Conservation (phyloP, 208 protist genomes). For the Trypanosoma theileri region DNA sequence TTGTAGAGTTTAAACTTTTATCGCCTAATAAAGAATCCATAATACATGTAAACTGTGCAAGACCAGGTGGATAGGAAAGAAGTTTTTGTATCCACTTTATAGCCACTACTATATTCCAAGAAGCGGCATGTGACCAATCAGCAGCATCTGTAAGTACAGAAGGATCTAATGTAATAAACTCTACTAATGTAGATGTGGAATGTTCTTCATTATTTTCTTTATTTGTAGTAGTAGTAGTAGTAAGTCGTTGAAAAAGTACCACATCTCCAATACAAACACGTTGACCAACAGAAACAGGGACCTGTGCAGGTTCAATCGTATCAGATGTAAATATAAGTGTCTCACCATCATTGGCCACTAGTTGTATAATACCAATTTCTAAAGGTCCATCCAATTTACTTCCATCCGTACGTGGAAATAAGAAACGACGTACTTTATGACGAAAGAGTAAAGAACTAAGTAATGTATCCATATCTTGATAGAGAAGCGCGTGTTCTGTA, state of each 20-base stretch:
- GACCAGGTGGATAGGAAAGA: constrained; percentile 54
- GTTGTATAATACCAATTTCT: constrained; percentile 52
- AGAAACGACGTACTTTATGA: constrained; percentile 12
- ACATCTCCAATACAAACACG: constrained; percentile 52
- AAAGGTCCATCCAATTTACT: constrained; percentile 28
- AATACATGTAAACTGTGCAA: constrained; percentile 74
- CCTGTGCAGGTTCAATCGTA: constrained; percentile 11
- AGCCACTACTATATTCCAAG: constrained; percentile 40
- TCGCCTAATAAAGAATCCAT: constrained; percentile 24
- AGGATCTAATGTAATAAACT: constrained; percentile 60
- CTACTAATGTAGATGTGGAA: constrained; percentile 26
- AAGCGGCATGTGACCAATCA: constrained; percentile 64
- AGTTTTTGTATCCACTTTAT: constrained; percentile 53
- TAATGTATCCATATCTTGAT: constrained; percentile 13
- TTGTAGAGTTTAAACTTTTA: not conserved
- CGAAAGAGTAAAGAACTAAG: constrained; percentile 19
- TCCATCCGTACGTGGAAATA: constrained; percentile 1
- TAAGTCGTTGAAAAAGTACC: constrained; percentile 41
- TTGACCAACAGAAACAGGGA: constrained; percentile 23
- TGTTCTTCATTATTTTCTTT: not conserved
- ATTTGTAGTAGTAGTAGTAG: not conserved
- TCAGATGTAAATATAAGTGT: constrained; percentile 52
- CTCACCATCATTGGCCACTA: constrained; percentile 67
- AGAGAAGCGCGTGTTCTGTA: not conserved
- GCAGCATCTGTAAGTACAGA: constrained; percentile 54